phyloP scores from a whole-genome alignment of 2,329 filamentous ascomycete genomes.

The Nemania bipapillata region DNA sequence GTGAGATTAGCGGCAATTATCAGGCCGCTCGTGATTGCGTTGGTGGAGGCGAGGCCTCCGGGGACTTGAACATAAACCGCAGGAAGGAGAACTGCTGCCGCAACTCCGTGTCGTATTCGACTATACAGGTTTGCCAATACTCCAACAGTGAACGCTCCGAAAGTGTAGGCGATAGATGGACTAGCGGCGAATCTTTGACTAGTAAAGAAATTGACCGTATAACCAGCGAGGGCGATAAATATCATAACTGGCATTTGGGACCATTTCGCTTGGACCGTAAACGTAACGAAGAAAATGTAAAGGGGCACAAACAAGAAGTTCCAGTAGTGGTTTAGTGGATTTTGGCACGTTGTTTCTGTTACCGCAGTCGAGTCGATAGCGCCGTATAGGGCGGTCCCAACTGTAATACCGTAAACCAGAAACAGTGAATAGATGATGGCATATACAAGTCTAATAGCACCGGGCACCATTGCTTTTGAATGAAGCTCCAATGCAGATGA shows the following conservation, averaged over 20 bases:
- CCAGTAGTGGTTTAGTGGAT: conserved; percentile 60
- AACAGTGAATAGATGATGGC: conserved; percentile 77
- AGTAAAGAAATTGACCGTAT: conserved; percentile 78
- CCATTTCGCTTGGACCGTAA: conserved; percentile 85
- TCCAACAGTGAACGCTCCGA: conserved; percentile 80
- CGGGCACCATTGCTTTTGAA: conserved; percentile 73
- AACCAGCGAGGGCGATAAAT: conserved; percentile 77
- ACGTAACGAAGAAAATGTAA: conserved; percentile 75
- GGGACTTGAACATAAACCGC: conserved; percentile 82
- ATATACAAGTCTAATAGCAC: conserved; percentile 77
- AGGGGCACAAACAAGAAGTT: conserved; percentile 74
- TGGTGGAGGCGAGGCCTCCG: conserved; percentile 69
- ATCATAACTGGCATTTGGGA: conserved; percentile 81
- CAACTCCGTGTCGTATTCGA: conserved; percentile 72
- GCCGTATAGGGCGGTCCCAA: conserved; percentile 65
- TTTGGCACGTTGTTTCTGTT: conserved; percentile 56
- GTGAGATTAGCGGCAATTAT: conserved; percentile 64
- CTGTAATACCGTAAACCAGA: conserved; percentile 76
- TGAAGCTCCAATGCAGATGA: conserved; percentile 72
- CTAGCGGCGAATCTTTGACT: conserved; percentile 74
- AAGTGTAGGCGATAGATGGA: conserved; percentile 78
- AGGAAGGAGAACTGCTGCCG: conserved; percentile 84
- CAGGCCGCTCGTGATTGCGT: conserved; percentile 68
- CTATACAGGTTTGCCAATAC: conserved; percentile 81
- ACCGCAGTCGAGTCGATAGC: conserved; percentile 59